Conservation (phyloP, 2,329 filamentous ascomycete species). For the Calonectria hawksworthii region DNA sequence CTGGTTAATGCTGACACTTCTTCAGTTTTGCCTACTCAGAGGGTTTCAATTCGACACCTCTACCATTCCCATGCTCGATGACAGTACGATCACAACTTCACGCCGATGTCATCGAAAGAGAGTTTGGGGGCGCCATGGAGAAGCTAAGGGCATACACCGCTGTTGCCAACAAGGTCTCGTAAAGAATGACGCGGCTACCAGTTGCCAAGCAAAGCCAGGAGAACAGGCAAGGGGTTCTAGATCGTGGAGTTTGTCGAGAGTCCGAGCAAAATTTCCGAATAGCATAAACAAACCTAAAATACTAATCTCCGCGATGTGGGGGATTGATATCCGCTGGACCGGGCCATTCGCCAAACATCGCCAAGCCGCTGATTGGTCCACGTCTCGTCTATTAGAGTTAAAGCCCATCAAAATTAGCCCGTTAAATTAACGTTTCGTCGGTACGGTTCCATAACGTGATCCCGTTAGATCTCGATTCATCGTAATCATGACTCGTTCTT, state of each 20-base stretch:
- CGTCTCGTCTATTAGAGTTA: not conserved
- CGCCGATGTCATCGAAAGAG: slow-evolving; percentile 49
- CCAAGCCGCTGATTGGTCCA: not conserved
- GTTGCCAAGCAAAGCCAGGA: not conserved
- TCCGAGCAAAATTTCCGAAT: not conserved
- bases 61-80: slow-evolving; percentile 58
- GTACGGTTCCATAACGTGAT: not conserved
- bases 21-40: slow-evolving; percentile 57
- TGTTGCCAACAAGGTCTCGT: slow-evolving; percentile 39
- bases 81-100: slow-evolving; percentile 51
- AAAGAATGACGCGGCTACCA: not conserved
- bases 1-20: not conserved
- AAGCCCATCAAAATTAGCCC: not conserved
- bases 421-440: not conserved
- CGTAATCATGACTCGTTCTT: not conserved
- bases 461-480: not conserved
- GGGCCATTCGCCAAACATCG: not conserved
- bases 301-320: not conserved
- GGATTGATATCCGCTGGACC: not conserved
- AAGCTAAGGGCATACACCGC: slow-evolving; percentile 46
- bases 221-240: not conserved
- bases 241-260: not conserved
- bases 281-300: not conserved
- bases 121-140: slow-evolving; percentile 44
- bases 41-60: slow-evolving; percentile 58